Base-by-base conservation (phyloP, 176 grass and related monocot genomes). In the Carex myosuroides region DNA sequence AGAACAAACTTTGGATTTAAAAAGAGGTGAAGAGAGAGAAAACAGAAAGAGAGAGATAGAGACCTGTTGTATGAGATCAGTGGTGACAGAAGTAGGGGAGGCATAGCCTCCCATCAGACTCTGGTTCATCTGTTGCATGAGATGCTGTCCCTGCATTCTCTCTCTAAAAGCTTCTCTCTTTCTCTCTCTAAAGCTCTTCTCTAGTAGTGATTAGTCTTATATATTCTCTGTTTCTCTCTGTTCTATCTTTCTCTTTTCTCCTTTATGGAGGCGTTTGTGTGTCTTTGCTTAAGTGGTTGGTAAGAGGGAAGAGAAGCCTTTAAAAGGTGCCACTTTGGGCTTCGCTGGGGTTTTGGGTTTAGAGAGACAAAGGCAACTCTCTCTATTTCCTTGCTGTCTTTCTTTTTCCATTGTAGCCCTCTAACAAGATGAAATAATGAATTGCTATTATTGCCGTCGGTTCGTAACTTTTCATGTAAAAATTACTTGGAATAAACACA, bases 81-180 rank as follows among this genome's bases (percentile, higher is more conserved):
- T 96, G 80, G 94, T 96, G 85, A 93, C 91, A 85, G 89, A 64
- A 44, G 85, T 63, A 86, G 94, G 89, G 52, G 94, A 89, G 68
- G 89, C 89, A 84, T 93, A 96, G 72, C 93, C 89, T 84, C 93
- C 94, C 85, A 96, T 96, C 91, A 96, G 92, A 79, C 68, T 82
- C 91, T 93, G 93, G 94, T 96, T 96, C 94, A 96, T 93, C 91
- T 96, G 81, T 54, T 83, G 94, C 94, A 96, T 93, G 85, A 96
- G 89, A 90, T 93, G 91, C 84, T 96, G 94, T 88, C 92, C 90
- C 87, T 93, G 91, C 91, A 93, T 92, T 86, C 48, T 39, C 57
- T 69, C 37, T 67, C 79, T 71, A 60, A 85, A 85, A 80, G 42
- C 41, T 86, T 55, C 21, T 83, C 11, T 39, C 83, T 63, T 32